A percentile compares a stretch with the other conserved stretches of the same genome.
Evolutionary conservation across 1,139 yeast species (phyloP).

Genomic region (Scheffersomyces stambukii): DNA sequence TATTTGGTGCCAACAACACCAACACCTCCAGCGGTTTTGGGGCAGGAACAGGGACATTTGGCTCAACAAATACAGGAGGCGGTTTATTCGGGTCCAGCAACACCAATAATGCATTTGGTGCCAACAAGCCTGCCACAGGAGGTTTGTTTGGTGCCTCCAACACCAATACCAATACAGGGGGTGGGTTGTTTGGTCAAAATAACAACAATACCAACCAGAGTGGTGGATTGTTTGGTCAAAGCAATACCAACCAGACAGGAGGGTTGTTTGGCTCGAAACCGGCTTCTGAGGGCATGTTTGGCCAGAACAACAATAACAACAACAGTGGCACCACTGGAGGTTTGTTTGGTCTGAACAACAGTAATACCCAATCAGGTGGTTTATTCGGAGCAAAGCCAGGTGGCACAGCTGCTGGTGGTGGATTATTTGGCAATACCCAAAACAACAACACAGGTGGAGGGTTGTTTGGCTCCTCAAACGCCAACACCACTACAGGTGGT

Average conservation of each 20-base stretch:
- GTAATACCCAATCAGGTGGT: slow-evolving; percentile 14
- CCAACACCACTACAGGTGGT: slow-evolving; percentile 9
- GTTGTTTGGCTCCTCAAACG: slow-evolving; percentile 26
- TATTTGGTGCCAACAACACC: slow-evolving; percentile 25
- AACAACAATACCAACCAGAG: slow-evolving; percentile 4
- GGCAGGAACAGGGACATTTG: slow-evolving; percentile 12
- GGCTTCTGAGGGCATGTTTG: slow-evolving; percentile 11
- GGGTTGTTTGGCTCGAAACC: slow-evolving; percentile 25
- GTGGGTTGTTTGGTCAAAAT: slow-evolving; percentile 39
- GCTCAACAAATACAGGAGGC: slow-evolving; percentile 8
- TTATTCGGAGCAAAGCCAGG: slow-evolving; percentile 18
- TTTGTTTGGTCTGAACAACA: slow-evolving; percentile 26
- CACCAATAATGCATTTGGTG: slow-evolving; percentile 11
- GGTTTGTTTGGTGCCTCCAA: slow-evolving; percentile 29
- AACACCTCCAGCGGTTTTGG: slow-evolving; percentile 13
- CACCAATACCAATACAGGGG: slow-evolving; percentile 6
- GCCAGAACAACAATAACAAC: slow-evolving; percentile 15
- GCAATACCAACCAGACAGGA: slow-evolving; percentile 15
- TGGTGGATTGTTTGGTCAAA: slow-evolving; percentile 37
- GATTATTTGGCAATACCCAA: slow-evolving; percentile 26
- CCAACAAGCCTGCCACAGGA: slow-evolving; percentile 15
- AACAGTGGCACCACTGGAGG: slow-evolving; percentile 19
- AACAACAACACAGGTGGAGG: slow-evolving; percentile 18
- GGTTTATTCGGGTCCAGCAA: slow-evolving; percentile 12
- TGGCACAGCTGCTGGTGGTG: slow-evolving; percentile 18